Conservation (phyloP, 768 basidiomycete species). For the Pisolithus tinctorius region DNA sequence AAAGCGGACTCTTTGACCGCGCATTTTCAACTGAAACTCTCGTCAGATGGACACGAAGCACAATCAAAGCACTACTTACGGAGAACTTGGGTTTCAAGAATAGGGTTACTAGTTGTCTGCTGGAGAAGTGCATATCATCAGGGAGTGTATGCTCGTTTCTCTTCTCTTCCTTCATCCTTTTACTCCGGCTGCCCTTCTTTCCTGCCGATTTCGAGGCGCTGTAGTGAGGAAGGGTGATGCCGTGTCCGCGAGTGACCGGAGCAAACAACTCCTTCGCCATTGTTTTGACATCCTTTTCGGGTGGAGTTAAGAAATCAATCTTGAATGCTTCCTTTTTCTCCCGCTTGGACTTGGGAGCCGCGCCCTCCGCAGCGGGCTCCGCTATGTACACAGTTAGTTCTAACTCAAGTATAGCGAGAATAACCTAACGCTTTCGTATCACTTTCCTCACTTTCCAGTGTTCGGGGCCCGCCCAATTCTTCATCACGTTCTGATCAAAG, state of each 20-base stretch:
- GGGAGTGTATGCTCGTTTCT: slow-evolving; percentile 76
- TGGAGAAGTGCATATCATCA: slow-evolving; percentile 97
- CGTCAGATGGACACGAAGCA: slow-evolving; percentile 6
- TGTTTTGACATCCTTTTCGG: slow-evolving; percentile 54
- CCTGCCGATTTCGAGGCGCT: slow-evolving; percentile 20
- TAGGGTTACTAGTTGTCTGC: slow-evolving; percentile 79
- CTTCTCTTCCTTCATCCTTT: slow-evolving; percentile 50
- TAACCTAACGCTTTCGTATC: slow-evolving; percentile 63
- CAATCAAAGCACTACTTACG: slow-evolving; percentile 40
- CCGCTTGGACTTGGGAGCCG: slow-evolving; percentile 48
- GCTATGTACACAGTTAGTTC: slow-evolving; percentile 23
- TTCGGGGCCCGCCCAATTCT: slow-evolving; percentile 98
- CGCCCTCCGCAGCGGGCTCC: slow-evolving; percentile 41
- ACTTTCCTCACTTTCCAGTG: slow-evolving; percentile 93
- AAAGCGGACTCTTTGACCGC: slow-evolving; percentile 53
- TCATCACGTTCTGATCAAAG: slow-evolving; percentile 80
- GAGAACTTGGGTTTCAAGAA: slow-evolving; percentile 96
- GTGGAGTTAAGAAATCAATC: slow-evolving; percentile 68
- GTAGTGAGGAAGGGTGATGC: slow-evolving; percentile 61
- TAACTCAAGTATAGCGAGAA: not conserved
- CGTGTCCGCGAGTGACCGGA: slow-evolving; percentile 60
- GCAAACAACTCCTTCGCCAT: slow-evolving; percentile 70
- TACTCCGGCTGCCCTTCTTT: slow-evolving; percentile 37
- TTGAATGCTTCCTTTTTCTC: slow-evolving; percentile 78
- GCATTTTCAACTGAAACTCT: slow-evolving; percentile 72